Percentiles rank a stretch among this genome's conserved stretches.
Evolutionary conservation across 163 green algal species (phyloP).

Genomic region (Chlorella variabilis): DNA sequence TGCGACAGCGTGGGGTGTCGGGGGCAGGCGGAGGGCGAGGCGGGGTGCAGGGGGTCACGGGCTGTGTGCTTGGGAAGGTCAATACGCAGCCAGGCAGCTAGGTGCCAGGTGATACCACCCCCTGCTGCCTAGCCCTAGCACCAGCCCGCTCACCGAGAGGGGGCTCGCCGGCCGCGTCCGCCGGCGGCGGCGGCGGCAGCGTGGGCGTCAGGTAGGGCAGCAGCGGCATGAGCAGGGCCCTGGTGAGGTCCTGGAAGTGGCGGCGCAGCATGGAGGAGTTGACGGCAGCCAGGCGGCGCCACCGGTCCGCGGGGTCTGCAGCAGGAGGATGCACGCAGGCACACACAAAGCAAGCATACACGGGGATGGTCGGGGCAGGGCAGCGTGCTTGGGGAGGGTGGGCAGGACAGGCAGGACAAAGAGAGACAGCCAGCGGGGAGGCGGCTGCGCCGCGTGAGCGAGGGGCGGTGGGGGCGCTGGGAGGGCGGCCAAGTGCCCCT

Average conservation of each 20-base stretch:
- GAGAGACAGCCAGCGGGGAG: no score
- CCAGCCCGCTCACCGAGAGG: neutral
- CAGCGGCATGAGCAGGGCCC: slow-evolving; percentile 62
- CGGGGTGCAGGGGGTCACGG: no score
- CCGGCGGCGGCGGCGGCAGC: slow-evolving; percentile 25
- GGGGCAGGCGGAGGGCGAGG: neutral
- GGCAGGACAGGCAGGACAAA: no score
- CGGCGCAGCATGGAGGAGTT: slow-evolving; percentile 70
- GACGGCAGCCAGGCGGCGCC: slow-evolving; percentile 47
- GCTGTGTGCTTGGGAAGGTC: no score
- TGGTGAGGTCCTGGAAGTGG: slow-evolving; percentile 79
- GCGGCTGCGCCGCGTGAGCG: no score
- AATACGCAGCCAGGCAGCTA: no score
- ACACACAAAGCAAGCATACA: neutral
- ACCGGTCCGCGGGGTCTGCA: slow-evolving; percentile 55
- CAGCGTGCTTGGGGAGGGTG: no score
- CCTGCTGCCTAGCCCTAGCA: no score
- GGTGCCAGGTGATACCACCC: no score
- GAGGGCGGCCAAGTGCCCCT: no score
- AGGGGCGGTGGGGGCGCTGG: no score
- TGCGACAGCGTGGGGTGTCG: neutral
- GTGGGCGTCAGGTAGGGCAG: slow-evolving; percentile 59
- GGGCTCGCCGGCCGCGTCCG: neutral
- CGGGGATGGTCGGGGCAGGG: neutral
- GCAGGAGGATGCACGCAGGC: neutral